These are phyloP conservation scores for Fusarium beomiforme DNA, from an alignment of 2,329 filamentous ascomycete genomes.

Conservation along the genomic window DNA sequence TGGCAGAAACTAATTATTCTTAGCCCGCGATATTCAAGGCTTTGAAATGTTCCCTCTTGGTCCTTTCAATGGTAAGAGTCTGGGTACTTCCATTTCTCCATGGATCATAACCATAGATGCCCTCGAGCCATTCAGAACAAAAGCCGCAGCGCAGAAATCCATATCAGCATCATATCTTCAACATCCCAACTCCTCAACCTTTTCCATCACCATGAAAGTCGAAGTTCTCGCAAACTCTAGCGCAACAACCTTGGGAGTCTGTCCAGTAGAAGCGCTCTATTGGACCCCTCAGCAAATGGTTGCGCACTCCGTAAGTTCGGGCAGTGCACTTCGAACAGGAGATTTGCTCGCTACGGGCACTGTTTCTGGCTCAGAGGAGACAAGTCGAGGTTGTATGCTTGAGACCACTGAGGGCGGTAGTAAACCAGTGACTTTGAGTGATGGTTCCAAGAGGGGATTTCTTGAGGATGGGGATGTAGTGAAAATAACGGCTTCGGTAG, in stretches of 20 bases:
- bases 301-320: constrained; percentile 24
- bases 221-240: constrained; percentile 39
- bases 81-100: constrained; percentile 67
- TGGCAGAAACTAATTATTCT: constrained; percentile 12
- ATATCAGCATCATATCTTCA: constrained; percentile 43
- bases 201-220: constrained; percentile 45
- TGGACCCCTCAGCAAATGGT: constrained; percentile 25
- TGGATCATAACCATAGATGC: constrained; percentile 72
- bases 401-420: constrained; percentile 52
- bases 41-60: constrained; percentile 70
- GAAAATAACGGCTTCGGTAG: constrained; percentile 51
- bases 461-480: constrained; percentile 55
- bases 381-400: constrained; percentile 52
- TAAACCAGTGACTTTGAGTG: constrained; percentile 39
- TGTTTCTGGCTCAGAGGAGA: constrained; percentile 48
- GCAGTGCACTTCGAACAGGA: constrained; percentile 36
- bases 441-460: constrained; percentile 48
- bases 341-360: constrained; percentile 57
- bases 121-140: constrained; percentile 63
- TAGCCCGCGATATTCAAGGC: constrained; percentile 68
- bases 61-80: constrained; percentile 69
- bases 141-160: neutral
- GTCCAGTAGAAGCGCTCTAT: constrained; percentile 11
- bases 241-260: neutral
- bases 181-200: constrained; percentile 49